Conservation (phyloP, 1,284 basidiomycete genomes). For the Ustilago trichophora region DNA sequence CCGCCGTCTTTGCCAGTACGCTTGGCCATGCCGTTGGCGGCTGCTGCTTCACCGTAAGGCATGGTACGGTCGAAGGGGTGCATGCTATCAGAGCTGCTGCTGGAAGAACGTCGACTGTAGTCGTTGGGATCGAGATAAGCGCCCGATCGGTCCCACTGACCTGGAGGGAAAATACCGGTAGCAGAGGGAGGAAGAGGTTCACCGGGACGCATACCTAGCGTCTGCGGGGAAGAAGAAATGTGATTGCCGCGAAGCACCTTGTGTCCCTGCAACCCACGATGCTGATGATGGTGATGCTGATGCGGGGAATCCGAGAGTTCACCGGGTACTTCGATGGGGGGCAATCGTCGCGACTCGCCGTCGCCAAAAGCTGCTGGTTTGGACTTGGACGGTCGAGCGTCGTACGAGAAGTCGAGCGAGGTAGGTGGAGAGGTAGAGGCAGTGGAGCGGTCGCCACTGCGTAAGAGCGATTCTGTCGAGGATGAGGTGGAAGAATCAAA, state of each 20-base stretch:
- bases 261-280: slow-evolving; percentile 32
- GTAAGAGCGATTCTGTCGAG: slow-evolving; percentile 43
- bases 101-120: slow-evolving; percentile 34
- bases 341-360: no score
- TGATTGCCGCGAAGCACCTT: slow-evolving; percentile 43
- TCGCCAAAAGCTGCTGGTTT: slow-evolving; percentile 11
- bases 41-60: slow-evolving; percentile 30
- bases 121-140: slow-evolving; percentile 32
- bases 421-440: slow-evolving; percentile 46
- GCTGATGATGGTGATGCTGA: slow-evolving; percentile 7
- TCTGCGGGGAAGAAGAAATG: slow-evolving; percentile 30
- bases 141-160: slow-evolving; percentile 44
- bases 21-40: no score
- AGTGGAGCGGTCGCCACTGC: slow-evolving; percentile 48
- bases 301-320: slow-evolving; percentile 32
- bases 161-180: slow-evolving; percentile 36
- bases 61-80: slow-evolving; percentile 32
- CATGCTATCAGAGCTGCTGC: slow-evolving; percentile 34
- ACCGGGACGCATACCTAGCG: slow-evolving; percentile 17
- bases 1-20: slow-evolving; percentile 31
- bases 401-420: slow-evolving; percentile 37
- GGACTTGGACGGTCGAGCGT: slow-evolving; percentile 17
- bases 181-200: slow-evolving; percentile 37
- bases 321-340: no score
- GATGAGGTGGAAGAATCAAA: slow-evolving; percentile 39